phyloP scores from a whole-genome alignment of 2,329 filamentous ascomycete species.

The Juglanconis oblonga region DNA sequence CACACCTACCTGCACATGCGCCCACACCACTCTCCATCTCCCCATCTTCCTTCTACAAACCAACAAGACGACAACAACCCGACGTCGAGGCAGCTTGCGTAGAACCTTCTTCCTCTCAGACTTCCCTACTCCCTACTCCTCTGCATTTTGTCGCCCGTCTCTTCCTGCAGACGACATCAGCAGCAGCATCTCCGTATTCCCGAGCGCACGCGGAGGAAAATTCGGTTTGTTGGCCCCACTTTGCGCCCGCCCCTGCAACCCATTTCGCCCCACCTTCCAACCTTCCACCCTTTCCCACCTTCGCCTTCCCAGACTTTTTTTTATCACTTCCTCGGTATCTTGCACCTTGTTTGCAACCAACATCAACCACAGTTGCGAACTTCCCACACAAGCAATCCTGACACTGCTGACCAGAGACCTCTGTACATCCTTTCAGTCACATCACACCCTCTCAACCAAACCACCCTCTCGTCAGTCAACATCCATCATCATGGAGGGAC shows the following conservation, averaged over 20 bases:
- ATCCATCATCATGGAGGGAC: constrained; percentile 3
- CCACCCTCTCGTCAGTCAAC: not conserved
- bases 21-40: not conserved
- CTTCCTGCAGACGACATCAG: not conserved
- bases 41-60: no score
- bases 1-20: no score
- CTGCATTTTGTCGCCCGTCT: not conserved
- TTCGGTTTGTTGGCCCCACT: constrained; percentile 4
- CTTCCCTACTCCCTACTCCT: not conserved
- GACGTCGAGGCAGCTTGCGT: not conserved
- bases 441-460: no score
- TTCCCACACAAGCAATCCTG: not conserved
- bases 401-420: not conserved
- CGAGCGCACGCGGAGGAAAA: constrained; percentile 4
- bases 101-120: not conserved
- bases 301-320: constrained; percentile 1
- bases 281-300: not conserved
- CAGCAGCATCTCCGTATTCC: not conserved
- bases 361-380: not conserved
- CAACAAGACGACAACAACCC: not conserved
- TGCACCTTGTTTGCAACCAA: constrained; percentile 4
- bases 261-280: constrained; percentile 3
- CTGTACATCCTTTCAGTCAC: no score
- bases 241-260: not conserved
- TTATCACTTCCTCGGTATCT: constrained; percentile 13